Base-by-base conservation (phyloP, 208 protist genomes). In the Leishmania mexicana region DNA sequence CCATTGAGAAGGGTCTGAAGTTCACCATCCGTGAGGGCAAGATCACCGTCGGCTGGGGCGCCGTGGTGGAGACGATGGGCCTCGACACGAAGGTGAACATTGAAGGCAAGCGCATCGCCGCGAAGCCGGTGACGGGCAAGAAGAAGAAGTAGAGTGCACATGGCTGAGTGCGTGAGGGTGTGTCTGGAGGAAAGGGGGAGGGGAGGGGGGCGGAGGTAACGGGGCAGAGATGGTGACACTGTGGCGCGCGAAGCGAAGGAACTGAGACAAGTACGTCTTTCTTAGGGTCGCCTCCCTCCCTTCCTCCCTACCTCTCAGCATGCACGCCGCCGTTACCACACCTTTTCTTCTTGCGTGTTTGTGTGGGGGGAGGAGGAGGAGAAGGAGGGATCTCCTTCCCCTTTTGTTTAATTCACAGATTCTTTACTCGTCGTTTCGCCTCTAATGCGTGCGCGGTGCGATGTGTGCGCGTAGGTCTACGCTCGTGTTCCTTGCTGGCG, bases 21-120 rank as follows among this genome's bases (percentile, higher is more conserved):
- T 99, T 99, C 87, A 99, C 99, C 38, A 96, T 99, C 64, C 97
- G 99, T 76, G 99, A 99, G 93, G 99, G 99, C 79, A 98, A 99
- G 89, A 96, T 98, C 82, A 99, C 99, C 71, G 97, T 99, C 83
- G 99, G 98, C 78, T 99, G 98, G 86, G 99, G 99, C 76, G 97
- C 99, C 58, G 94, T 99, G 64, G 95, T 96, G 35, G 97, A 99
- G 88, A 91, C 98, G 72, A 75, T 98, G 2, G 95, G 90, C 3
- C 92, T 97, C 47, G 94, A 98, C 86, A 88, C 85, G 65, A 98
- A 96, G 86, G 94, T 97, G 42, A 95, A 82, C 85, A 97, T 97
- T 80, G 94, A 98, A 86, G 93, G 93, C 73, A 87, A 88, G 83
- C 84, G 84, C 80, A 54, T 75, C 58, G 83, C 47, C n/a, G 78